Evolutionary conservation across 768 basidiomycete genomes (phyloP).

Genomic region (Termitomyces titanicus): DNA sequence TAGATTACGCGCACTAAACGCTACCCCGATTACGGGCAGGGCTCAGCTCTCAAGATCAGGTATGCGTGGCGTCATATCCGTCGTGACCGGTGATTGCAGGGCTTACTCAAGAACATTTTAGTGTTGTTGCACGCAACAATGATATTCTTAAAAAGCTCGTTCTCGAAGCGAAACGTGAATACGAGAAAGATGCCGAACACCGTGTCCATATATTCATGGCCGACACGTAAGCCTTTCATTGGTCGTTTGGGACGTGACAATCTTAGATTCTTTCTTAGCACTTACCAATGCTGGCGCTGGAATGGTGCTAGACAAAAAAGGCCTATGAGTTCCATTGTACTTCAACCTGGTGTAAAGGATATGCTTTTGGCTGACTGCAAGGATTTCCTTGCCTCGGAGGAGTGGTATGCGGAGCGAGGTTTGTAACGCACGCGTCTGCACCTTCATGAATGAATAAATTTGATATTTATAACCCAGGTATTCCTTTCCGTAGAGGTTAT

Average conservation of each 20-base stretch:
- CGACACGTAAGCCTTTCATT: slow-evolving; percentile 63
- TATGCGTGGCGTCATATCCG: slow-evolving; percentile 24
- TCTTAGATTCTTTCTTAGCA: slow-evolving; percentile 30
- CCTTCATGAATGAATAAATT: slow-evolving; percentile 13
- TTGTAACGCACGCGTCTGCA: slow-evolving; percentile 21
- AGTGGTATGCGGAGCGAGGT: slow-evolving; percentile 93
- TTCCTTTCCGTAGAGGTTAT: slow-evolving; percentile 86
- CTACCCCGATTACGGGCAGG: slow-evolving; percentile 72
- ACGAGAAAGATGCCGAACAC: slow-evolving; percentile 89
- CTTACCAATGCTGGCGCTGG: slow-evolving; percentile 81
- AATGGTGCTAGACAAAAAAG: slow-evolving; percentile 86
- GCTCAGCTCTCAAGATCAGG: slow-evolving; percentile 79
- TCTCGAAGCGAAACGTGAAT: slow-evolving; percentile 82
- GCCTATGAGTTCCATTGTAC: slow-evolving; percentile 89
- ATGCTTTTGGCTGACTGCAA: slow-evolving; percentile 87
- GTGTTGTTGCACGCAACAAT: slow-evolving; percentile 85
- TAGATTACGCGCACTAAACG: slow-evolving; percentile 82
- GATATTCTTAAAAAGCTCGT: slow-evolving; percentile 86
- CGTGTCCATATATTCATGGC: slow-evolving; percentile 88
- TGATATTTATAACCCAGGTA: slow-evolving; percentile 44
- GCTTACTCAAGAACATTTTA: slow-evolving; percentile 24
- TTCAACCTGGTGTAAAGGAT: slow-evolving; percentile 87
- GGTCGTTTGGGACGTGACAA: background rate
- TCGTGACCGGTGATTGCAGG: slow-evolving; percentile 13
- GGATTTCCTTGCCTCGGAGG: slow-evolving; percentile 80